Percentiles rank a stretch among this genome's conserved stretches.
Evolutionary conservation across 2,329 filamentous ascomycete species (phyloP).

Genomic region (Tothia fuscella): DNA sequence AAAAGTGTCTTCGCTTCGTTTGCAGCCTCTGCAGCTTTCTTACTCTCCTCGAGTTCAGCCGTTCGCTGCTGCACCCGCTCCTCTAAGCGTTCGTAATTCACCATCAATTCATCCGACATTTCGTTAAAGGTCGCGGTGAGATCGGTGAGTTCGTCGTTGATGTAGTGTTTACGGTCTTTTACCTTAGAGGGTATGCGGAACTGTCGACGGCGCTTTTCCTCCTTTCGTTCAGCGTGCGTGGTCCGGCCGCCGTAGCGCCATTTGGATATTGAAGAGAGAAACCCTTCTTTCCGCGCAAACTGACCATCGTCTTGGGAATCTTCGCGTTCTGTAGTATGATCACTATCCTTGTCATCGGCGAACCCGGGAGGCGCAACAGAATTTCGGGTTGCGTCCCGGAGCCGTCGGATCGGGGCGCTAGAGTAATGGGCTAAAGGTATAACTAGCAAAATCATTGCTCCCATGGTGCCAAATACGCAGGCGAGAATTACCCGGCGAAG

Average conservation of each 20-base stretch:
- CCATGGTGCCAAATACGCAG: constrained; percentile 75
- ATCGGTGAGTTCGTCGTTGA: constrained; percentile 78
- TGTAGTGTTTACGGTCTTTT: constrained; percentile 56
- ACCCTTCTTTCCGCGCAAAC: constrained; percentile 35
- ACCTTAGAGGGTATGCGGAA: constrained; percentile 85
- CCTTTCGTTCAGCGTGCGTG: constrained; percentile 23
- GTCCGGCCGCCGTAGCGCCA: constrained; percentile 21
- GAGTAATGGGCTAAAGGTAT: constrained; percentile 73
- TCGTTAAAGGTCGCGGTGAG: constrained; percentile 79
- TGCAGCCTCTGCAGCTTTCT: constrained; percentile 84
- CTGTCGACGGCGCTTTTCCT: constrained; percentile 34
- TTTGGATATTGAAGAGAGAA: constrained; percentile 24
- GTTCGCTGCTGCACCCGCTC: constrained; percentile 76
- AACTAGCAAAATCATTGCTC: constrained; percentile 57
- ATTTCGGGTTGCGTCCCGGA: constrained; percentile 64
- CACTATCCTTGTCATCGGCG: constrained; percentile 2
- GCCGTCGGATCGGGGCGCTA: constrained; percentile 64
- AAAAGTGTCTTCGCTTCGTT: constrained; percentile 97
- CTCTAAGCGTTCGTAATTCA: constrained; percentile 76
- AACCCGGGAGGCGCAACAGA: constrained; percentile 57
- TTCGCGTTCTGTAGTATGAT: neutral
- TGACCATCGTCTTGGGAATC: constrained; percentile 26
- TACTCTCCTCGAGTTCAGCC: constrained; percentile 73
- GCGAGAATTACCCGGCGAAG: constrained; percentile 71
- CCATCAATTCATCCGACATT: constrained; percentile 81